Evolutionary conservation across 2,329 filamentous ascomycete genomes (phyloP).

Genomic region (Cercospora sesami): DNA sequence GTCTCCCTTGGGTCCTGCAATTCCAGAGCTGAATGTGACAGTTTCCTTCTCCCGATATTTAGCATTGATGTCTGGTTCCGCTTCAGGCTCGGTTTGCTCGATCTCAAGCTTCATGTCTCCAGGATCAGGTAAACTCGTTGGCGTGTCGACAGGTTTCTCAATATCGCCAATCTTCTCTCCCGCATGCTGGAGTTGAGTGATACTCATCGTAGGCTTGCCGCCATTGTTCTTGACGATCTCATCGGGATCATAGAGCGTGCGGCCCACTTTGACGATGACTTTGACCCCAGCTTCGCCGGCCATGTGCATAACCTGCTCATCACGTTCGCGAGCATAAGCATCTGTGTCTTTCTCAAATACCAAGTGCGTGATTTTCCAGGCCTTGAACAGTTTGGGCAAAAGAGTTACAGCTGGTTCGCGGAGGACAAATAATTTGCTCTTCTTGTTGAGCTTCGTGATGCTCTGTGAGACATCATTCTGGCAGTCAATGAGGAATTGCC

Average conservation of each 20-base stretch:
- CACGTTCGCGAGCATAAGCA: conserved; percentile 66
- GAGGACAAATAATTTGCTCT: conserved; percentile 70
- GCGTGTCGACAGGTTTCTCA: conserved; percentile 61
- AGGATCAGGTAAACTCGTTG: conserved; percentile 62
- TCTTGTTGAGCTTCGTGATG: conserved; percentile 67
- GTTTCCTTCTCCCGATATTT: conserved; percentile 56
- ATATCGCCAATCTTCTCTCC: conserved; percentile 64
- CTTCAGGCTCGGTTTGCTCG: conserved; percentile 55
- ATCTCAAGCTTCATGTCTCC: conserved; percentile 61
- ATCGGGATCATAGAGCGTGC: conserved; percentile 74
- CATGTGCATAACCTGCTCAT: conserved; percentile 59
- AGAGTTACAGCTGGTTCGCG: conserved; percentile 71
- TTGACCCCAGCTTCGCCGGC: conserved; percentile 66
- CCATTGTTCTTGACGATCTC: conserved; percentile 64
- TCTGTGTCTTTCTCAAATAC: conserved; percentile 81
- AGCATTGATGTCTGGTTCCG: conserved; percentile 61
- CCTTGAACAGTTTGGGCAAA: conserved; percentile 69
- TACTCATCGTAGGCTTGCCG: conserved; percentile 73
- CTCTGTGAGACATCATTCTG: conserved; percentile 68
- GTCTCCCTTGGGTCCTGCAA: conserved; percentile 67
- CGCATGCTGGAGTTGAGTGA: conserved; percentile 63
- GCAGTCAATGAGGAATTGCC: conserved; percentile 75
- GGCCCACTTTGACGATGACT: conserved; percentile 63
- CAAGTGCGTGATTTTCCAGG: conserved; percentile 72
- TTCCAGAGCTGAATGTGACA: conserved; percentile 55